Conservation (phyloP, 345 rosid species). For the Brassica juncea region DNA sequence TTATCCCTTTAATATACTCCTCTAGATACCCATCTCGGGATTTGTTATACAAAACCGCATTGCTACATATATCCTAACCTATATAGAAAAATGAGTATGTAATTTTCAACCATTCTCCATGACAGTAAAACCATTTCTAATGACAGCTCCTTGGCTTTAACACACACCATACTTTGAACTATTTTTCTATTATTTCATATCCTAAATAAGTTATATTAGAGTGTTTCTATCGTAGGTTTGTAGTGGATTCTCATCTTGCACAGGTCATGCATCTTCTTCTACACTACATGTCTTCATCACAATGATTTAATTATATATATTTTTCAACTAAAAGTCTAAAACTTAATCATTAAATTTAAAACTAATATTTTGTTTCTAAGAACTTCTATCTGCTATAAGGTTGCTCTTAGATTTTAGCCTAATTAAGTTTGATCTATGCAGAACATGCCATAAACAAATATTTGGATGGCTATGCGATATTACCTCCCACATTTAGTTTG, state of each 20-base stretch:
- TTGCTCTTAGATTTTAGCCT: background rate
- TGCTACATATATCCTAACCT: background rate
- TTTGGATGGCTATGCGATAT: background rate
- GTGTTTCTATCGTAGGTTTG: background rate
- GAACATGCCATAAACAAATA: background rate
- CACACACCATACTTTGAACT: too few relatives aligned
- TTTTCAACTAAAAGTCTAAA: background rate
- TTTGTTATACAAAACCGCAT: background rate
- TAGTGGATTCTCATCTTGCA: background rate
- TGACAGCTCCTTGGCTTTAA: background rate
- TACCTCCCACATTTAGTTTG: background rate
- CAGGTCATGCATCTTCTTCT: background rate
- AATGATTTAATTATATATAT: background rate
- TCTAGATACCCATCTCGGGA: background rate
- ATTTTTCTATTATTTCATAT: background rate
- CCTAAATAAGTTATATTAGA: background rate
- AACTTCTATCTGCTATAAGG: background rate
- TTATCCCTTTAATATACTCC: background rate
- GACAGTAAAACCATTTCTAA: background rate
- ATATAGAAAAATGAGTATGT: background rate
- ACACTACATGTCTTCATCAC: background rate
- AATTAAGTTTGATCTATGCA: background rate
- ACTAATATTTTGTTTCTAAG: background rate
- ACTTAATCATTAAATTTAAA: background rate
- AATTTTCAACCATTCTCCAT: background rate